phyloP scores from a whole-genome alignment of 192 early-diverging fungal genomes.

The Backusella parvicylindrica region DNA sequence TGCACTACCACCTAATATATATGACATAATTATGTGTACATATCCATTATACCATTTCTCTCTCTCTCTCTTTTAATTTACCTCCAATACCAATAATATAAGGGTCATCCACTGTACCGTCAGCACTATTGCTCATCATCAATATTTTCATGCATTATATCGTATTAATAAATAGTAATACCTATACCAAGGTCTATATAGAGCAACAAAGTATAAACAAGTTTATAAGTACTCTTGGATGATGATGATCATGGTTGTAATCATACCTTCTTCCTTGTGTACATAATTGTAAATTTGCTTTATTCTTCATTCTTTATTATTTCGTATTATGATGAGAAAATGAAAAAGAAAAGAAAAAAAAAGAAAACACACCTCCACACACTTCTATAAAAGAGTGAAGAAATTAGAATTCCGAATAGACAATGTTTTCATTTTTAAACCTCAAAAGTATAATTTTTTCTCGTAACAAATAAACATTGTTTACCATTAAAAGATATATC shows the following conservation, averaged over 20 bases:
- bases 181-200: not conserved
- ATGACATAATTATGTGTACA: too few species aligned
- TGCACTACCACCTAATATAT: slow-evolving; percentile 75
- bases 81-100: slow-evolving; percentile 78
- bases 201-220: not conserved
- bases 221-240: not conserved
- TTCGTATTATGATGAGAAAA: not conserved
- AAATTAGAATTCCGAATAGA: not conserved
- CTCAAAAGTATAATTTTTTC: too few species aligned
- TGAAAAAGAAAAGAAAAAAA: not conserved
- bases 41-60: not conserved
- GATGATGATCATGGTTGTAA: not conserved
- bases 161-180: not conserved
- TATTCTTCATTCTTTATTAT: not conserved
- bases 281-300: not conserved
- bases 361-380: not conserved
- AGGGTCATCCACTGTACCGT: slow-evolving; percentile 60
- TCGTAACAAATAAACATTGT: too few species aligned
- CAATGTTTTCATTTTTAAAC: not conserved
- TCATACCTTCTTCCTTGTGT: not conserved
- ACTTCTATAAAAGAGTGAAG: not conserved
- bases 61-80: slow-evolving; percentile 10
- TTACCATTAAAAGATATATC: too few species aligned
- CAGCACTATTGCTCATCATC: slow-evolving; percentile 22
- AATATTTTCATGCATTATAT: not conserved